A percentile compares a stretch with the other conserved stretches of the same genome.
phyloP scores from a whole-genome alignment of 2,329 filamentous ascomycete species.

The Exophiala xenobiotica region DNA sequence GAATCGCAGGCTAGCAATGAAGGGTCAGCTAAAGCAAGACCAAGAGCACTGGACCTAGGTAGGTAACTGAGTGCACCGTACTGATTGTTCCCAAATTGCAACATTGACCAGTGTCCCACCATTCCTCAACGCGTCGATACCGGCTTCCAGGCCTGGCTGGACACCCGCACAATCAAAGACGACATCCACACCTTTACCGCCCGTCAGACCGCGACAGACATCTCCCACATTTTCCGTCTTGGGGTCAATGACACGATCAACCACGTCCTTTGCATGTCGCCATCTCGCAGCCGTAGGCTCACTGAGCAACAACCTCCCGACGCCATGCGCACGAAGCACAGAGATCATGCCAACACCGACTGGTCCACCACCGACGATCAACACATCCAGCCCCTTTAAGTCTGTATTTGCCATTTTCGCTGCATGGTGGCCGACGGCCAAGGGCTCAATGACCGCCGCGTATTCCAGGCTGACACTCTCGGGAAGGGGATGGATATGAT shows the following conservation, averaged over 20 bases:
- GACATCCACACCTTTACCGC: constrained; percentile 35
- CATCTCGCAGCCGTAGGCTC: constrained; percentile 18
- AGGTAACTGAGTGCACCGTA: no score
- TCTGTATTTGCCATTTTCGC: constrained; percentile 29
- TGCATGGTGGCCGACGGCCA: constrained; percentile 22
- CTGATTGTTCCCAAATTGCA: constrained; percentile 36
- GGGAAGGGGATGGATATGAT: constrained; percentile 14
- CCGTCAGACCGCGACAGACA: constrained; percentile 32
- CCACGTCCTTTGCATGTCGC: constrained; percentile 10
- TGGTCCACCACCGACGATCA: constrained; percentile 24
- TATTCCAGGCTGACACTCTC: constrained; percentile 19
- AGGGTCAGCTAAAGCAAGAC: not conserved
- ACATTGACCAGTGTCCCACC: constrained; percentile 37
- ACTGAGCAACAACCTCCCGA: constrained; percentile 13
- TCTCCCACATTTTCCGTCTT: constrained; percentile 30
- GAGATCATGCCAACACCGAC: constrained; percentile 17
- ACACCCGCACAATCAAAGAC: constrained; percentile 40
- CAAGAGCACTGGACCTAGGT: constrained; percentile 18
- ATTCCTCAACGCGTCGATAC: constrained; percentile 34
- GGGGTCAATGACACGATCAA: constrained; percentile 19
- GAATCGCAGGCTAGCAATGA: constrained; percentile 3
- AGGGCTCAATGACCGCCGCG: constrained; percentile 23
- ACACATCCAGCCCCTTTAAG: constrained; percentile 11
- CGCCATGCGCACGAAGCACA: constrained; percentile 20
- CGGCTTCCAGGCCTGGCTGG: constrained; percentile 34